Evolutionary conservation across 2,329 filamentous ascomycete species (phyloP).

Genomic region (Ascochyta rabiei): DNA sequence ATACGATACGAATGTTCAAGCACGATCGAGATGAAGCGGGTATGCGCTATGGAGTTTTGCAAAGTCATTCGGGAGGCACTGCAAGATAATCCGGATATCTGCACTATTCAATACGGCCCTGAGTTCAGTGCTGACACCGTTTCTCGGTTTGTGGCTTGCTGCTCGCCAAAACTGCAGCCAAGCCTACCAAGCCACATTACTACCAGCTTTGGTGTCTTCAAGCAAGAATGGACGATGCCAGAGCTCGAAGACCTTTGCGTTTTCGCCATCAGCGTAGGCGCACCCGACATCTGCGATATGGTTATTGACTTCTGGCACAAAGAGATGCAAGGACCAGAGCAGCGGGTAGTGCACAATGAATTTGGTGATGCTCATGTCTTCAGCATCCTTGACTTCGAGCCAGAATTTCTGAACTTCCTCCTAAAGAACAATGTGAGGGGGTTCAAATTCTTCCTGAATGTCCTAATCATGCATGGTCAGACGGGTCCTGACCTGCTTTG

Average conservation of each 20-base stretch:
- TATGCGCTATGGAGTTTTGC: background rate
- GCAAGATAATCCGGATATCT: background rate
- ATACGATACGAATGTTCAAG: background rate
- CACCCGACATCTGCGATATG: background rate
- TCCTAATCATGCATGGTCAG: background rate
- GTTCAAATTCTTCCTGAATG: background rate
- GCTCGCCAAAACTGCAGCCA: background rate
- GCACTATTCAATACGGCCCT: background rate
- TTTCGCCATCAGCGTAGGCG: background rate
- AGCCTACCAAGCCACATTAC: background rate
- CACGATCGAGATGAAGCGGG: background rate
- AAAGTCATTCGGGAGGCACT: background rate
- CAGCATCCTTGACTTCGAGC: background rate
- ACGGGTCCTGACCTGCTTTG: background rate
- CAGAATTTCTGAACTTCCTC: background rate
- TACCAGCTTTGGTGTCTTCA: background rate
- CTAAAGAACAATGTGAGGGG: background rate
- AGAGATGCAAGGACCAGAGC: background rate
- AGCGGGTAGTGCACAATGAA: background rate
- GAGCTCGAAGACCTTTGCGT: slow-evolving; percentile 6
- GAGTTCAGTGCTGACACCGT: slow-evolving; percentile 1
- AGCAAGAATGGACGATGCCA: background rate
- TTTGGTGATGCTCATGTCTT: background rate
- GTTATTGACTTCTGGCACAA: background rate
- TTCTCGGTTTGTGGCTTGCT: background rate